Conservation (phyloP, 2,329 filamentous ascomycete species). For the Fonsecaea pedrosoi region DNA sequence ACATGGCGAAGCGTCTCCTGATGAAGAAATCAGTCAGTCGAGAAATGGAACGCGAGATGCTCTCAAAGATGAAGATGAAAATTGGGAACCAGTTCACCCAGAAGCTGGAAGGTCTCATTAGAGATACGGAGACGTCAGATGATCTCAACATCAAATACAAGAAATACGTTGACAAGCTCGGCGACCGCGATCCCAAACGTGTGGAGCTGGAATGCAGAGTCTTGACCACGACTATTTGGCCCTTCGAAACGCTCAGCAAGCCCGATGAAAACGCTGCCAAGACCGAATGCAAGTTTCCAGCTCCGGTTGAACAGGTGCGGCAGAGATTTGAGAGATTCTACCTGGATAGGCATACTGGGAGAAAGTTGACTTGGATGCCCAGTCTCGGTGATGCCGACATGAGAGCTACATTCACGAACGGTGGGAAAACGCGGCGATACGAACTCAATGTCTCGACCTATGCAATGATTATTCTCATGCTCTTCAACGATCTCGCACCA, state of each 20-base stretch:
- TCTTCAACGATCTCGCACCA: conserved; percentile 79
- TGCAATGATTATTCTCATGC: conserved; percentile 84
- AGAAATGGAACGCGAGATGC: conserved; percentile 94
- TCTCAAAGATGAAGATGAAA: conserved; percentile 95
- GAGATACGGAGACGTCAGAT: conserved; percentile 87
- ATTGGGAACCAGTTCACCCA: conserved; percentile 91
- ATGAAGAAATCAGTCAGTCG: conserved; percentile 89
- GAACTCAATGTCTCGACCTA: conserved; percentile 93
- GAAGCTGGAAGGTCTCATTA: conserved; percentile 97
- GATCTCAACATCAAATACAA: conserved; percentile 82
- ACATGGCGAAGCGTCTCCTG: conserved; percentile 84
- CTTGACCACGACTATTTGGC: conserved; percentile 94
- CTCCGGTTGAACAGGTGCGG: conserved; percentile 75
- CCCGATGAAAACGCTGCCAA: conserved; percentile 58
- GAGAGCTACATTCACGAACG: conserved; percentile 75
- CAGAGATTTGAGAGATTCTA: conserved; percentile 90
- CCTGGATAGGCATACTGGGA: conserved; percentile 81
- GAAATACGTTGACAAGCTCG: conserved; percentile 67
- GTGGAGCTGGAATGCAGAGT: conserved; percentile 85
- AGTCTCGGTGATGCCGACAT: conserved; percentile 85
- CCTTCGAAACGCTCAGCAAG: conserved; percentile 80
- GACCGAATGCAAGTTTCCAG: conserved; percentile 72
- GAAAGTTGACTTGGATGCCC: conserved; percentile 82
- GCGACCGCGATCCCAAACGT: conserved; percentile 64
- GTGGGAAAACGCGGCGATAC: conserved; percentile 77